Evolutionary conservation across 371 early-diverging fungal genomes (phyloP), one percentile per base, ranked within the genome.

Genomic region (Mucor plumbeus): DNA sequence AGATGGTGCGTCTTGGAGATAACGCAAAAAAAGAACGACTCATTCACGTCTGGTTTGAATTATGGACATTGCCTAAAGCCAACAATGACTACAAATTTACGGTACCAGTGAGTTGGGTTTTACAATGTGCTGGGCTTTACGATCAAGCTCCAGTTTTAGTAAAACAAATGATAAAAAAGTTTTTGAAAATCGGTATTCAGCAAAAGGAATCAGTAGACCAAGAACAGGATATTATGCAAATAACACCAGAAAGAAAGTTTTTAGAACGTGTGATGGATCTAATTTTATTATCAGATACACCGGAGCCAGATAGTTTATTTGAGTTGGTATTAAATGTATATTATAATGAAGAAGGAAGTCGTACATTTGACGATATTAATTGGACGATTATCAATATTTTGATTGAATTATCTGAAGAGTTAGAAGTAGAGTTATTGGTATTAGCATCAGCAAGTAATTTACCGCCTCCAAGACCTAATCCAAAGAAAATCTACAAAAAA

Each of bases 141-240:
- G 80, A 80, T 47, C 75, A 77, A 62, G 80, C 80, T 1, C 80
- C 80, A 11, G 78, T 73, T 3, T 21, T 73, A 6, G 65, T 76
- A 7, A 80, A 80, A 31, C 72, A 70, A 31, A 75, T 77, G 78
- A 75, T 80, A 26, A 67, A 67, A 31, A 33, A 61, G 9, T 65
- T 75, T 33, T 41, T 80, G 11, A 33, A 19, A 1, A 65, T 73
- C 17, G 77, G 77, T 0, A 56, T 75, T 41, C 9, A 26, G 4
- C 53, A 61, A 7, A 1, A 33, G 7, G 35, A 26, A 31, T 7
- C 38, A n/a, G 21, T 33, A 47, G 9, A 13, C 3, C 61, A 60
- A 55, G 50, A 48, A 0, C 36, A 62, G 7, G 41, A 34, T 15
- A 60, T 64, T 17, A 36, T 39, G 26, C 50, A 26, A 13, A 38